Percentiles rank a stretch among this genome's conserved stretches.
Conservation (phyloP, 2,329 filamentous ascomycete species). For the Paecilomyces niveus region DNA sequence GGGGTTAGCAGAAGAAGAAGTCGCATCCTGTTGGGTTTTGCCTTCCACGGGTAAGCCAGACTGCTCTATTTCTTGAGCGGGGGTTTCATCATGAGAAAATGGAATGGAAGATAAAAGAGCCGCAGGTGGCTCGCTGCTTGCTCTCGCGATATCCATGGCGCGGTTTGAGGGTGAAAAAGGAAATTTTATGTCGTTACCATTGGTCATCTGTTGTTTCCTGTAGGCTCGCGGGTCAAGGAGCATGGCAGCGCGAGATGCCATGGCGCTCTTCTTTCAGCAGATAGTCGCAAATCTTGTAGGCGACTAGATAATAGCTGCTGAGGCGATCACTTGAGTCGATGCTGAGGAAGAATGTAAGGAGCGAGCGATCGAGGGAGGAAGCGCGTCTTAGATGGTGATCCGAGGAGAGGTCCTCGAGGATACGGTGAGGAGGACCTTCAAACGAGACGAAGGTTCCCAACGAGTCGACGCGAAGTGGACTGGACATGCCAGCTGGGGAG, state of each 20-base stretch:
- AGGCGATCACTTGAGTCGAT: background rate
- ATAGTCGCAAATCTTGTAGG: background rate
- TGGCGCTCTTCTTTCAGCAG: conserved; percentile 13
- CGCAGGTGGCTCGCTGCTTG: background rate
- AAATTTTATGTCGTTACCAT: conserved; percentile 22
- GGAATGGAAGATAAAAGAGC: background rate
- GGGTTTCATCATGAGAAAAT: background rate
- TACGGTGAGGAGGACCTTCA: background rate
- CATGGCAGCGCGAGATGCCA: conserved; percentile 36
- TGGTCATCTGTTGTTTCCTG: conserved; percentile 25
- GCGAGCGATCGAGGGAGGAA: background rate
- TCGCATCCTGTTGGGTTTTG: conserved; percentile 14
- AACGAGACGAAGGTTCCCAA: background rate
- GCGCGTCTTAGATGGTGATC: background rate
- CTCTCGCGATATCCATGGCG: background rate
- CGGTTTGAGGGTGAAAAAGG: conserved; percentile 2
- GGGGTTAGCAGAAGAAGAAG: conserved; percentile 7
- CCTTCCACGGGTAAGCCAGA: conserved; percentile 17
- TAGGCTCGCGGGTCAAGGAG: conserved; percentile 37
- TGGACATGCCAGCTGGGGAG: background rate
- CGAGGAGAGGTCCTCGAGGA: background rate
- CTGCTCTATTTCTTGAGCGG: background rate
- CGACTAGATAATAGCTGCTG: background rate
- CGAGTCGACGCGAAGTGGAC: background rate
- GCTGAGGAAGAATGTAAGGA: background rate